These are phyloP conservation scores for Thuidium tamariscinum DNA, from an alignment of 225 moss, liverwort and hornwort species.

Conservation along the genomic window DNA sequence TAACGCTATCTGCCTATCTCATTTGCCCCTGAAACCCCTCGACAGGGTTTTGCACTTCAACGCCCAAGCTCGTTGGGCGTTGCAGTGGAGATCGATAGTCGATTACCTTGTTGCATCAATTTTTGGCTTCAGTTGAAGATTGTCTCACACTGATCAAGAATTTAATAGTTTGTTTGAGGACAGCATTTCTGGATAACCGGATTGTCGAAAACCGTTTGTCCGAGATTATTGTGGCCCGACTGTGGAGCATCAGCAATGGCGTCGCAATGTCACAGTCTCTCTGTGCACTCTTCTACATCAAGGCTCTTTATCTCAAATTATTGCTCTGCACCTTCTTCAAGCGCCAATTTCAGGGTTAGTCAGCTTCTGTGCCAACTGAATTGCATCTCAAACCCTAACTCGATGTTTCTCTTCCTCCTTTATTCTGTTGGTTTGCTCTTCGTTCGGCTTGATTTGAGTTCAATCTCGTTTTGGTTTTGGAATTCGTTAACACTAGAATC, in stretches of 20 bases:
- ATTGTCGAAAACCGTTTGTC: neutral
- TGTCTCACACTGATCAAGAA: neutral
- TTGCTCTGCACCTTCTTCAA: neutral
- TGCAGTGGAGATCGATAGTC: neutral
- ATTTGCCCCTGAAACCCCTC: neutral
- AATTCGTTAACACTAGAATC: neutral
- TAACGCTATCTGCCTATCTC: neutral
- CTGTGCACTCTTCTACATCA: neutral
- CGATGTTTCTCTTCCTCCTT: neutral
- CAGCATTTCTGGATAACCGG: neutral
- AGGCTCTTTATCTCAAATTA: neutral
- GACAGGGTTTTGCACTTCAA: neutral
- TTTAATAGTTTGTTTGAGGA: neutral
- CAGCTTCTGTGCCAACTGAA: neutral
- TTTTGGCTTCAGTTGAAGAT: neutral
- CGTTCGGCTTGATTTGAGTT: neutral
- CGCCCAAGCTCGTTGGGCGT: neutral
- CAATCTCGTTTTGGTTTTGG: neutral
- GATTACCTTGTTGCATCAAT: neutral
- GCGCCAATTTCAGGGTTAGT: neutral
- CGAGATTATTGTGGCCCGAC: neutral
- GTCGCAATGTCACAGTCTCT: slow-evolving; percentile 3
- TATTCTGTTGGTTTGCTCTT: neutral
- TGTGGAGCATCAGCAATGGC: slow-evolving; percentile 2
- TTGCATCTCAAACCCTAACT: neutral